Evolutionary conservation across 257 asterid species (phyloP).

Genomic region (Misopates orontium): DNA sequence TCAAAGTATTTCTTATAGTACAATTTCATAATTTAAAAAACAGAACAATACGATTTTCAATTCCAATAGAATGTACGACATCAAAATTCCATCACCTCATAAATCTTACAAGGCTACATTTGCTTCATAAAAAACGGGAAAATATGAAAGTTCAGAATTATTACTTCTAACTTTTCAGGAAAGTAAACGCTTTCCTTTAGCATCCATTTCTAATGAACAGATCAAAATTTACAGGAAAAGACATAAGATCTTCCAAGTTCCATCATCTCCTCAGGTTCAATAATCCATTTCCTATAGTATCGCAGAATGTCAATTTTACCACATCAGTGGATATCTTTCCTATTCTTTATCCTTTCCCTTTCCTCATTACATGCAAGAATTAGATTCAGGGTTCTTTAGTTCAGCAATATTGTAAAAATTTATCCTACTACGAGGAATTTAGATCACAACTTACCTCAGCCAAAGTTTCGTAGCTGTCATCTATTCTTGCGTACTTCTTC

Average conservation of each 20-base stretch:
- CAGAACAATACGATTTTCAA: too few relatives aligned
- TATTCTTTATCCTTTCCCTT: not conserved
- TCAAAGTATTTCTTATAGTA: too few relatives aligned
- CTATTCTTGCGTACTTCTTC: conserved; percentile 82
- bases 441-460: conserved; percentile 60
- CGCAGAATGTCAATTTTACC: not conserved
- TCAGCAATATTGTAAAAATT: not conserved
- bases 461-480: conserved; percentile 70
- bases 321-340: not conserved
- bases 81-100: too few relatives aligned
- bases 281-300: not conserved
- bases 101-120: not conserved
- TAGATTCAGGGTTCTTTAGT: not conserved
- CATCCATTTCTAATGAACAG: not conserved
- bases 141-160: not conserved
- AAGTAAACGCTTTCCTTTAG: not conserved
- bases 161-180: not conserved
- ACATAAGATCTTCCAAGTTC: not conserved
- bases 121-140: not conserved
- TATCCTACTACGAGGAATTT: not conserved
- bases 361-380: conserved; percentile 1
- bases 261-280: not conserved
- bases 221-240: not conserved
- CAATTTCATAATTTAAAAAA: too few relatives aligned
- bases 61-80: too few relatives aligned